Evolutionary conservation across 1,284 basidiomycete species (phyloP).

Genomic region (Thecaphora frezii): DNA sequence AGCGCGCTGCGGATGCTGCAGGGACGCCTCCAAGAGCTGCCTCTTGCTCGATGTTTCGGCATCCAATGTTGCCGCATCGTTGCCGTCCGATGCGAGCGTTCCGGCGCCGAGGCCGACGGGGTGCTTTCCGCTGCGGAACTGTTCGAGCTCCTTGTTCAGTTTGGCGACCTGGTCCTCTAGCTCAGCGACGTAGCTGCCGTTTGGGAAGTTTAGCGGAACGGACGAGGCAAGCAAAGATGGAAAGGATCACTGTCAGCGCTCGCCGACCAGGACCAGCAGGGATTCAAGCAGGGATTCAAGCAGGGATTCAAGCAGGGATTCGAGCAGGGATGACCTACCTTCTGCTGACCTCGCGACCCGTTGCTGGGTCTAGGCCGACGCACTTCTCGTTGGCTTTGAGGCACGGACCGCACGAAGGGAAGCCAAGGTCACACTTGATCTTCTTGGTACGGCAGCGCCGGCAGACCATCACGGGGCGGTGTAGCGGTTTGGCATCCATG

Average conservation of each 20-base stretch:
- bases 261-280: too few species aligned
- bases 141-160: constrained; percentile 30
- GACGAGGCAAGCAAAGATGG: background rate
- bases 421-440: constrained; percentile 40
- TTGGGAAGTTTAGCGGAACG: background rate
- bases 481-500: constrained; percentile 26
- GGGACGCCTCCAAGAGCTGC: too few species aligned
- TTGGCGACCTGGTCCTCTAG: constrained; percentile 30
- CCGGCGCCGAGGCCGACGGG: background rate
- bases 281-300: too few species aligned
- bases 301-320: background rate
- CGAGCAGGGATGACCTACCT: constrained; percentile 1
- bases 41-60: too few species aligned
- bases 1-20: too few species aligned
- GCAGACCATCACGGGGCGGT: constrained; percentile 32
- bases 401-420: constrained; percentile 36
- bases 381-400: constrained; percentile 37
- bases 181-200: constrained; percentile 32
- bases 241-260: too few species aligned
- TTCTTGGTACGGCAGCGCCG: constrained; percentile 37
- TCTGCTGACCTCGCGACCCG: constrained; percentile 29
- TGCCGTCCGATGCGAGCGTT: background rate
- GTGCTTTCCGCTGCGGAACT: constrained; percentile 7
- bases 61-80: constrained; percentile 10
- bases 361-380: constrained; percentile 36